These are phyloP conservation scores for Ascochyta rabiei DNA, from an alignment of 2,329 filamentous ascomycete genomes.

Conservation along the genomic window DNA sequence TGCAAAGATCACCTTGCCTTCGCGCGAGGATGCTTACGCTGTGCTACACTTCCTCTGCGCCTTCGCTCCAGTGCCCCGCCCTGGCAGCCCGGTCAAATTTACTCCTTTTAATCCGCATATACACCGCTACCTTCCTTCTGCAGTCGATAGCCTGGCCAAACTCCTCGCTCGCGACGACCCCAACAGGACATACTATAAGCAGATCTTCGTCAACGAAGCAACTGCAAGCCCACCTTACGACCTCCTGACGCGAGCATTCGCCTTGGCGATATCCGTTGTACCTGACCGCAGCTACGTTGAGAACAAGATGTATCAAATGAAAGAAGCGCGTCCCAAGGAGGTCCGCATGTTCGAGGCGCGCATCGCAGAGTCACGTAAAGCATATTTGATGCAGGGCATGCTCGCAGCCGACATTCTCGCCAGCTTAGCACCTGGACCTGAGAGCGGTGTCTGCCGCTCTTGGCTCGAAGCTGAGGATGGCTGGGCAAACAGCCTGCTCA, in stretches of 20 bases:
- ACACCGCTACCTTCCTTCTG: conserved; percentile 87
- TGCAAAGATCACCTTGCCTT: conserved; percentile 78
- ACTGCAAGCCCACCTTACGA: conserved; percentile 71
- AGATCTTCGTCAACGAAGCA: conserved; percentile 78
- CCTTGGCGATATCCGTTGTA: conserved; percentile 81
- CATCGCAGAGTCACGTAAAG: conserved; percentile 81
- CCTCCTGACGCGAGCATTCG: conserved; percentile 85
- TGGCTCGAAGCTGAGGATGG: conserved; percentile 87
- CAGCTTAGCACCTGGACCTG: conserved; percentile 72
- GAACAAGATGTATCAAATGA: conserved; percentile 47
- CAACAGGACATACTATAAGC: conserved; percentile 82
- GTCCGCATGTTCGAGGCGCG: conserved; percentile 56
- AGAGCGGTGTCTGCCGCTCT: conserved; percentile 71
- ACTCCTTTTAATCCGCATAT: conserved; percentile 77
- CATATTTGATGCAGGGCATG: conserved; percentile 89
- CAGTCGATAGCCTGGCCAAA: conserved; percentile 89
- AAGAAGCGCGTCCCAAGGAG: conserved; percentile 53
- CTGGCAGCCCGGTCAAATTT: conserved; percentile 71
- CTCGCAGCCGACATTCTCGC: conserved; percentile 88
- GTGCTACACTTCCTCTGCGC: conserved; percentile 87
- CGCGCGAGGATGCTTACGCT: conserved; percentile 84
- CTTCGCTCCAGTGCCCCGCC: conserved; percentile 81
- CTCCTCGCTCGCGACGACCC: conserved; percentile 91
- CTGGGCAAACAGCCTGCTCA: conserved; percentile 79
- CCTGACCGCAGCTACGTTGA: conserved; percentile 69